Base-by-base conservation (phyloP, 495 filamentous ascomycete genomes). In the Aspergillus haitiensis region DNA sequence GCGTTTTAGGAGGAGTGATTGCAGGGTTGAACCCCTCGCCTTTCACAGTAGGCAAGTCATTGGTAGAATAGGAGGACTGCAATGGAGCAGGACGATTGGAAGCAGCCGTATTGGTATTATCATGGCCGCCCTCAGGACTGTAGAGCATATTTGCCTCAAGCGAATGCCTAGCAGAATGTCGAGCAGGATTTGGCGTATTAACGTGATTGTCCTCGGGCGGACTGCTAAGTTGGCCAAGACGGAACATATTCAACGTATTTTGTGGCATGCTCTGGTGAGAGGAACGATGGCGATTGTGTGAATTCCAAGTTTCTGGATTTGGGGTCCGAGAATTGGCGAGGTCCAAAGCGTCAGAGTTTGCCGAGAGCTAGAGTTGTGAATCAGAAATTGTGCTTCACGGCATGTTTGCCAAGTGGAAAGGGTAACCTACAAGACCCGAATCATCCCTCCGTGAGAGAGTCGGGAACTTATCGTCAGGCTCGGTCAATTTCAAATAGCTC, bases 1-100 rank as follows among this genome's bases (percentile, higher is more conserved):
- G 78, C 8, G 86, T 84, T 61, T 86, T 88, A 3, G 78, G 72
- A 15, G 79, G 75, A 4, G 80, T 78, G 58, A 88, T 84, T 40
- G 83, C 78, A 65, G 73, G 67, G 48, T 75, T 74, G 68, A 72
- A 66, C 39, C 74, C 70, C 68, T 78, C 77, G 33, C 74, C 85
- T 79, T 92, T 94, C 63, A 91, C 77, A 1, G 92, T 96, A n/a
- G 93, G 89, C 5, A 97, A 76, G 65, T 97, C 94, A 69, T 87
- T 90, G 18, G 92, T 87, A 2, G 94, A 97, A 73, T 90, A 97
- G 2, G 93, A 97, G 4, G 89, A 86, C 72, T 92, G 88, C 37
- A 95, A 72, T 11, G 70, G 63, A 7, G 52, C 63, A 6, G 76
- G 76, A 27, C 72, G 74, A 63, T 52, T 70, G 1, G 73, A 70